phyloP scores from a whole-genome alignment of 305 asterid species.

The Fraxinus floribunda region DNA sequence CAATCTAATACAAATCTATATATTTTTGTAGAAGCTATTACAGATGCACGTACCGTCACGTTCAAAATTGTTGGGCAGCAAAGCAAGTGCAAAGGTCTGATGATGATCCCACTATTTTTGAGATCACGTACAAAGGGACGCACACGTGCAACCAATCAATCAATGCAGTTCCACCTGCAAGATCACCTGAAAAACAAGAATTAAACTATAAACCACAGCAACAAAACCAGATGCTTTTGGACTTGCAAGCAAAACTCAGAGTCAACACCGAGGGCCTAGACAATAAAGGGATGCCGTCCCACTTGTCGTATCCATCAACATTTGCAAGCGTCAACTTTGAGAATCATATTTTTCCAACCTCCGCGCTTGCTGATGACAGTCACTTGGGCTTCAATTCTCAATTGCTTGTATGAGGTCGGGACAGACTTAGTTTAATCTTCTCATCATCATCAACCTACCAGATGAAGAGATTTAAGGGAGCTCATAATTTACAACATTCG shows the following conservation, averaged over 20 bases:
- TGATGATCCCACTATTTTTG: constrained; percentile 71
- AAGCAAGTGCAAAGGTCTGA: constrained; percentile 85
- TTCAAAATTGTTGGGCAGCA: constrained; percentile 65
- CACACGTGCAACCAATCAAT: constrained; percentile 56
- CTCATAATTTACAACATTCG: constrained; percentile 37
- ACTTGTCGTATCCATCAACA: constrained; percentile 61
- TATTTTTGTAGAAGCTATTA: constrained; percentile 75
- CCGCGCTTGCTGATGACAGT: constrained; percentile 44
- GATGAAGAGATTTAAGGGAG: constrained; percentile 33
- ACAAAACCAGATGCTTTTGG: constrained; percentile 42
- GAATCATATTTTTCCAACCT: constrained; percentile 32
- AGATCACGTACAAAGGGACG: constrained; percentile 68
- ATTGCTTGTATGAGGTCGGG: constrained; percentile 45
- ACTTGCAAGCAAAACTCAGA: constrained; percentile 54
- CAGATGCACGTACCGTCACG: constrained; percentile 68
- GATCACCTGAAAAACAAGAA: constrained; percentile 48
- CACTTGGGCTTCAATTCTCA: constrained; percentile 44
- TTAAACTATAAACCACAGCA: constrained; percentile 31
- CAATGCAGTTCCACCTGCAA: constrained; percentile 30
- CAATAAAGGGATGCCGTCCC: constrained; percentile 30
- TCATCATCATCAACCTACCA: constrained; percentile 44
- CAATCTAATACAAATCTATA: background rate
- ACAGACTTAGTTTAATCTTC: no score
- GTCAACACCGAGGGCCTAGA: constrained; percentile 51
- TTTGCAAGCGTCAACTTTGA: constrained; percentile 36